Evolutionary conservation across 805 yeast genomes (phyloP).

Genomic region (Candida coleopterorum): DNA sequence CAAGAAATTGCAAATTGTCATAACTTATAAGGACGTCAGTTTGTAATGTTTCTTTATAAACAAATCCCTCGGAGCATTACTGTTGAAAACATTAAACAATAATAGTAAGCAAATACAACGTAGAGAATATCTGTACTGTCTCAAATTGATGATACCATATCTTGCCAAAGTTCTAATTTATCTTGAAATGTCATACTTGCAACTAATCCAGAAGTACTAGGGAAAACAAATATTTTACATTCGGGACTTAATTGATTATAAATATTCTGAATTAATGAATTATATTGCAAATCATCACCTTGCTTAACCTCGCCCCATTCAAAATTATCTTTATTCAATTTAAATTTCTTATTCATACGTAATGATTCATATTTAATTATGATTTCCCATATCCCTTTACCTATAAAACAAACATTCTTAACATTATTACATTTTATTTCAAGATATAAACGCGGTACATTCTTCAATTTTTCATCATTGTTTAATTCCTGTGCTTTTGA

Average conservation of each 20-base stretch:
- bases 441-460: slow-evolving; percentile 47
- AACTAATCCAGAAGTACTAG: slow-evolving; percentile 72
- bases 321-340: slow-evolving; percentile 31
- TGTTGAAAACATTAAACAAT: no score
- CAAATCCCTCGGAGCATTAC: no score
- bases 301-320: slow-evolving; percentile 46
- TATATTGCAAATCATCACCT: slow-evolving; percentile 16
- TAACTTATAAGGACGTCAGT: no score
- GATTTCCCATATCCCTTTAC: slow-evolving; percentile 72
- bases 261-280: slow-evolving; percentile 15
- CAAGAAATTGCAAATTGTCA: no score
- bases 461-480: slow-evolving; percentile 46
- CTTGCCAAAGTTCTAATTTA: slow-evolving; percentile 47
- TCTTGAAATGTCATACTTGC: slow-evolving; percentile 41
- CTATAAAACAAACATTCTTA: slow-evolving; percentile 51
- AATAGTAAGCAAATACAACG: no score
- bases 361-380: slow-evolving; percentile 34
- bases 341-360: slow-evolving; percentile 21
- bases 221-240: slow-evolving; percentile 51
- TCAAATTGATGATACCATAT: no score
- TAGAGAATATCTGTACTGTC: no score
- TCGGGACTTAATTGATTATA: slow-evolving; percentile 10
- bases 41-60: no score
- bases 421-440: slow-evolving; percentile 41
- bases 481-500: slow-evolving; percentile 51